Evolutionary conservation across 192 early-diverging fungal species (phyloP).

Genomic region (Coemansia sp.): DNA sequence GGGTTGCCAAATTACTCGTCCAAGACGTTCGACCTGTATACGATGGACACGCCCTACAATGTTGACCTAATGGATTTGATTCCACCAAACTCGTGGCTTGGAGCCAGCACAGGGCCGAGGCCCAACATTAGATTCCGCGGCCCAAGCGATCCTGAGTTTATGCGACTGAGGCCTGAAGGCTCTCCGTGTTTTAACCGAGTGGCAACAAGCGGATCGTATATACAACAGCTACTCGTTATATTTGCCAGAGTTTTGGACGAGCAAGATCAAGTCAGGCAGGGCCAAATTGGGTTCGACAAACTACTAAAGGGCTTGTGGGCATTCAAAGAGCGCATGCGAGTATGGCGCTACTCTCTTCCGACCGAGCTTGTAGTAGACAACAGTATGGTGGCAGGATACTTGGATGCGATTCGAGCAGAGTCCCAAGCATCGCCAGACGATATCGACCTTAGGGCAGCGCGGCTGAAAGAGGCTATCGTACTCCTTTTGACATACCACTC

Average conservation of each 20-base stretch:
- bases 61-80: slow-evolving; percentile 49
- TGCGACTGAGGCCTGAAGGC: slow-evolving; percentile 37
- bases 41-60: slow-evolving; percentile 30
- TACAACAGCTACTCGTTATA: slow-evolving; percentile 49
- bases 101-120: slow-evolving; percentile 11
- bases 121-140: slow-evolving; percentile 46
- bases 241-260: slow-evolving; percentile 31
- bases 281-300: slow-evolving; percentile 21
- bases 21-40: slow-evolving; percentile 51
- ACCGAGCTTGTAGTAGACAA: slow-evolving; percentile 31
- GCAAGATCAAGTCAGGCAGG: slow-evolving; percentile 24
- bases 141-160: slow-evolving; percentile 43
- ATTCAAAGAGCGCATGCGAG: slow-evolving; percentile 51
- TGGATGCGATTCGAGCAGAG: slow-evolving; percentile 26
- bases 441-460: slow-evolving; percentile 42
- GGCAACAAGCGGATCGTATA: slow-evolving; percentile 21
- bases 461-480: slow-evolving; percentile 43
- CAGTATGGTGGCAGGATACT: slow-evolving; percentile 37
- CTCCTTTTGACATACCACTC: slow-evolving; percentile 49
- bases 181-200: slow-evolving; percentile 49
- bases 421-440: slow-evolving; percentile 35
- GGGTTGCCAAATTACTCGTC: slow-evolving; percentile 48
- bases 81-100: slow-evolving; percentile 43
- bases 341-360: slow-evolving; percentile 44
- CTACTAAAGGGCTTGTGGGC: slow-evolving; percentile 45